These are phyloP conservation scores for Phytophthora quininea DNA, from an alignment of 352 stramenopile genomes.

Conservation along the genomic window DNA sequence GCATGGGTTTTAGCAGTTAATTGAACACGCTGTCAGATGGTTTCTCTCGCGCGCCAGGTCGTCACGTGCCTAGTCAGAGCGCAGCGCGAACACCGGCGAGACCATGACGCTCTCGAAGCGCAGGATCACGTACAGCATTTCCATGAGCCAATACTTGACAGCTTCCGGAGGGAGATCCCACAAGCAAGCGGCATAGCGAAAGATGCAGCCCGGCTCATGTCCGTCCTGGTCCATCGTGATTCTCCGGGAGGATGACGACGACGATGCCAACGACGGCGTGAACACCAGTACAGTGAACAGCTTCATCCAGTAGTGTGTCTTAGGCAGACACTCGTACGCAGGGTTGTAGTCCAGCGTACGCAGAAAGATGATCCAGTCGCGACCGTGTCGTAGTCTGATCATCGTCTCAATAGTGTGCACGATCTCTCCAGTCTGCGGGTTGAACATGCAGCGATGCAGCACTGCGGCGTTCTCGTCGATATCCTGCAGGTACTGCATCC, in stretches of 20 bases:
- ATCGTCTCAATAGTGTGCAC: conserved; percentile 60
- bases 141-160: conserved; percentile 56
- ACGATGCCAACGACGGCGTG: conserved; percentile 35
- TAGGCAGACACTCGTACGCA: conserved; percentile 54
- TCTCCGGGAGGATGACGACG: conserved; percentile 17
- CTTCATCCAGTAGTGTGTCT: conserved; percentile 54
- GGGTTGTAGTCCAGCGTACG: conserved; percentile 56
- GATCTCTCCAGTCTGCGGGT: conserved; percentile 39
- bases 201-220: conserved; percentile 40
- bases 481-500: conserved; percentile 41
- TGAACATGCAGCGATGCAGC: conserved; percentile 45
- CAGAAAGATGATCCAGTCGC: conserved; percentile 65
- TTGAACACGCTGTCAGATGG: no score
- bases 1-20: no score
- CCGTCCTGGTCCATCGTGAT: conserved; percentile 17
- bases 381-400: conserved; percentile 45
- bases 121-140: conserved; percentile 68
- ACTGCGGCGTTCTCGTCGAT: conserved; percentile 45
- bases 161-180: conserved; percentile 39
- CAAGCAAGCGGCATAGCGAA: conserved; percentile 59
- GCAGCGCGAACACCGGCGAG: conserved; percentile 45
- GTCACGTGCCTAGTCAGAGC: no score
- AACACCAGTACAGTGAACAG: conserved; percentile 57
- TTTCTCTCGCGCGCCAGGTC: no score
- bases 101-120: conserved; percentile 66